These are phyloP conservation scores for Neopestalotiopsis rosae DNA, from an alignment of 2,329 filamentous ascomycete species.

Conservation along the genomic window DNA sequence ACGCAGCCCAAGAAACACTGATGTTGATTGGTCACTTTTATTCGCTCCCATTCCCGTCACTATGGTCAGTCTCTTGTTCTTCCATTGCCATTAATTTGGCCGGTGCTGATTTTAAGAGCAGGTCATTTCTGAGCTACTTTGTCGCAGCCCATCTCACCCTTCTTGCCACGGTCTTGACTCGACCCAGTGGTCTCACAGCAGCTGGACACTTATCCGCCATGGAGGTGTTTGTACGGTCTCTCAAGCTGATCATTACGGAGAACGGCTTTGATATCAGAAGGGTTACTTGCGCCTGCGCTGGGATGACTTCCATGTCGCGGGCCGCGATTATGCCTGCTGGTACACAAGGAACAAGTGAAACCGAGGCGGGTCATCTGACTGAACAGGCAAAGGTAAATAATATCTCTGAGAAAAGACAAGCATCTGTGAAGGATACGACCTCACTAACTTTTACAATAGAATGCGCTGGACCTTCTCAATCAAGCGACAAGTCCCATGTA, in stretches of 20 bases:
- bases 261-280: neutral
- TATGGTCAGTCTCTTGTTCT: neutral
- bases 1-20: neutral
- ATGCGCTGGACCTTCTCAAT: neutral
- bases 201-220: neutral
- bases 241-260: neutral
- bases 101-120: neutral
- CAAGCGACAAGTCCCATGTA: conserved; percentile 2
- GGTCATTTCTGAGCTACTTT: conserved; percentile 7
- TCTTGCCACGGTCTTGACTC: neutral
- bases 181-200: neutral
- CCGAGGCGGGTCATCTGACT: neutral
- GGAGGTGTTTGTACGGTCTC: neutral
- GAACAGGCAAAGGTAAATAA: neutral
- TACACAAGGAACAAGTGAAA: neutral
- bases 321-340: neutral
- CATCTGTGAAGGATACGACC: neutral
- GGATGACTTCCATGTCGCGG: neutral
- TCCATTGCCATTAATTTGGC: neutral
- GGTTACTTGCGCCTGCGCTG: neutral
- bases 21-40: neutral
- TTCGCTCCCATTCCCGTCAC: neutral
- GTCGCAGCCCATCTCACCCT: neutral
- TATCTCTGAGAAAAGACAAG: too few species aligned
- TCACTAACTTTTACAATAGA: neutral